Evolutionary conservation across 1,284 basidiomycete species (phyloP).

Genomic region (Pulchroboletus neoregius): DNA sequence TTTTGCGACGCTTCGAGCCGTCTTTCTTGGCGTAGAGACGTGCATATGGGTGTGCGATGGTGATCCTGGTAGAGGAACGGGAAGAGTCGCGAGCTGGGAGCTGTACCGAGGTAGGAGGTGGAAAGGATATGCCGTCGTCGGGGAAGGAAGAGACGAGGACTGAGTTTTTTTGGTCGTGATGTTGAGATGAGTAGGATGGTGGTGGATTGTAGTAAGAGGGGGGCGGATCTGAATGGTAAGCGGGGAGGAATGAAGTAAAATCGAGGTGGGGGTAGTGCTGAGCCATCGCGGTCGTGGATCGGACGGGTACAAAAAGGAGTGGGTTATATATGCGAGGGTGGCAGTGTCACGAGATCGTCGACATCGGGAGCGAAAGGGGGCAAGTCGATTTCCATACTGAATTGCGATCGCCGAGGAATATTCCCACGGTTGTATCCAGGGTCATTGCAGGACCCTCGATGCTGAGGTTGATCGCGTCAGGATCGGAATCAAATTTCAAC

Average conservation of each 20-base stretch:
- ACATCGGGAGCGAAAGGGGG: constrained; percentile 3
- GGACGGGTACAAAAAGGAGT: background rate
- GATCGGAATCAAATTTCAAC: constrained; percentile 23
- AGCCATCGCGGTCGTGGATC: constrained; percentile 20
- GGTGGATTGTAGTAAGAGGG: background rate
- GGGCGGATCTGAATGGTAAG: no score
- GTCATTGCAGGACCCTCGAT: no score
- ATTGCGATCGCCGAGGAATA: constrained; percentile 5
- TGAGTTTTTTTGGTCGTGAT: no score
- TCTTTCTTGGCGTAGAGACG: constrained; percentile 60
- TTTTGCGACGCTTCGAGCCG: constrained; percentile 59
- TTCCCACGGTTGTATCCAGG: background rate
- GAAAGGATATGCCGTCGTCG: constrained; percentile 24
- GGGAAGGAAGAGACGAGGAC: constrained; percentile 16
- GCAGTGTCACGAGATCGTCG: constrained; percentile 10
- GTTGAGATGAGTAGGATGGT: no score
- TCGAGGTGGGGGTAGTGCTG: constrained; percentile 18
- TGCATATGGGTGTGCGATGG: constrained; percentile 60
- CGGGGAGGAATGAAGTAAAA: background rate
- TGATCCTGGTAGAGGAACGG: constrained; percentile 28
- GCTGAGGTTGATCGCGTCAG: constrained; percentile 24
- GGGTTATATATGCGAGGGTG: constrained; percentile 20
- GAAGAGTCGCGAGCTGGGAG: constrained; percentile 17
- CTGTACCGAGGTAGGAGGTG: constrained; percentile 14
- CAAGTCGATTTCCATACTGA: background rate